A percentile compares a stretch with the other conserved stretches of the same genome.
phyloP scores from a whole-genome alignment of 306 rosid genomes.

The Gynostemma pentaphyllum region DNA sequence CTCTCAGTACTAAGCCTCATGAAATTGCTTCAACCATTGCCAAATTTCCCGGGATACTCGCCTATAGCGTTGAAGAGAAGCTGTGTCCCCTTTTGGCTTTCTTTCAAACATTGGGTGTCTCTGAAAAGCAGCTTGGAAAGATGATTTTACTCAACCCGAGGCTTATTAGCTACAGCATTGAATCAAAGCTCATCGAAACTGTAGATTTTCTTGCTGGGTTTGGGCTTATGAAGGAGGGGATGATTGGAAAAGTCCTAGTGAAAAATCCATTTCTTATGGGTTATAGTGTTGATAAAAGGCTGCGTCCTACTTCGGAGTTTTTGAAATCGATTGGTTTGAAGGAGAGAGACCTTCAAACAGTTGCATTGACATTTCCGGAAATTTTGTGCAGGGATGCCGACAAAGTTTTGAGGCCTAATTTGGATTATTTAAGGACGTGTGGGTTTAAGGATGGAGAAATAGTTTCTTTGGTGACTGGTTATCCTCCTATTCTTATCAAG shows the following conservation, averaged over 20 bases:
- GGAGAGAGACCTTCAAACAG: slow-evolving; percentile 49
- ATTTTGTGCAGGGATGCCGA: slow-evolving; percentile 70
- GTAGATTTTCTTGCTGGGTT: slow-evolving; percentile 57
- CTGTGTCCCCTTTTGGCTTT: slow-evolving; percentile 87
- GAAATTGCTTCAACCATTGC: slow-evolving; percentile 69
- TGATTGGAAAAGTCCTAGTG: slow-evolving; percentile 65
- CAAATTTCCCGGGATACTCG: slow-evolving; percentile 70
- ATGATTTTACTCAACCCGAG: slow-evolving; percentile 71
- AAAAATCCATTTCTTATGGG: slow-evolving; percentile 83
- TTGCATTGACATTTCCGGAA: slow-evolving; percentile 60
- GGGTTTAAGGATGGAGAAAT: slow-evolving; percentile 63
- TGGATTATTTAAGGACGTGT: slow-evolving; percentile 34
- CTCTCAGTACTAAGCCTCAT: slow-evolving; percentile 55
- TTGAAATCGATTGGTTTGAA: slow-evolving; percentile 46
- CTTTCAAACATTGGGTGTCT: slow-evolving; percentile 69
- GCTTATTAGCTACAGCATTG: slow-evolving; percentile 88
- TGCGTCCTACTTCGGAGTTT: slow-evolving; percentile 60
- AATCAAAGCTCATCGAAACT: slow-evolving; percentile 50
- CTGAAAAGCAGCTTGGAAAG: slow-evolving; percentile 75
- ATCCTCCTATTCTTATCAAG: slow-evolving; percentile 77
- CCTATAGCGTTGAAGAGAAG: slow-evolving; percentile 83
- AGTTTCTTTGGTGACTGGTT: slow-evolving; percentile 63
- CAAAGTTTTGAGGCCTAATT: slow-evolving; percentile 58
- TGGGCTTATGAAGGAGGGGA: slow-evolving; percentile 63
- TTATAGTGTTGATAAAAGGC: slow-evolving; percentile 64